These are phyloP conservation scores for Phlebiopsis gigantea DNA, from an alignment of 768 basidiomycete species.

Conservation along the genomic window DNA sequence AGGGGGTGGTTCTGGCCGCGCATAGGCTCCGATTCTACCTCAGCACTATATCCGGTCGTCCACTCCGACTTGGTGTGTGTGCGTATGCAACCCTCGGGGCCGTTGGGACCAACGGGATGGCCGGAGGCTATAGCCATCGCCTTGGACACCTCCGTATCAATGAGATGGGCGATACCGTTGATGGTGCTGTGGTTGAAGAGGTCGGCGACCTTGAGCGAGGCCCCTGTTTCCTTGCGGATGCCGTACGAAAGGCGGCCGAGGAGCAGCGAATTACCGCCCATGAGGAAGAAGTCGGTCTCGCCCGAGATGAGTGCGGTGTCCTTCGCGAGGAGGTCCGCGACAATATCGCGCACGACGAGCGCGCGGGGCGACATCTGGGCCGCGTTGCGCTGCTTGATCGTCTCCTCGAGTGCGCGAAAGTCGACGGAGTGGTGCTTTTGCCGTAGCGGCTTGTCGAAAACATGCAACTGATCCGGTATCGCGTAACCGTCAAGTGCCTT, in stretches of 20 bases:
- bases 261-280: constrained; percentile 46
- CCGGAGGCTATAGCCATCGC: constrained; percentile 15
- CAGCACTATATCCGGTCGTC: neutral
- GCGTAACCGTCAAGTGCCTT: constrained; percentile 33
- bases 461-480: constrained; percentile 32
- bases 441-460: constrained; percentile 23
- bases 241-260: constrained; percentile 41
- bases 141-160: constrained; percentile 23
- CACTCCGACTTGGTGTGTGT: constrained; percentile 6
- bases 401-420: constrained; percentile 33
- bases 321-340: constrained; percentile 18
- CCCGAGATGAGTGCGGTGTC: constrained; percentile 18
- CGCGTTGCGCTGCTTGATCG: constrained; percentile 15
- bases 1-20: constrained; percentile 27
- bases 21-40: neutral
- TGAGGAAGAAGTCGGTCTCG: constrained; percentile 21
- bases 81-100: neutral
- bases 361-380: constrained; percentile 14
- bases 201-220: constrained; percentile 31
- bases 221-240: constrained; percentile 35
- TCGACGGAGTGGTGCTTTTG: constrained; percentile 18
- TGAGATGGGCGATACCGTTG: constrained; percentile 34
- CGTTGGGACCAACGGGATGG: neutral
- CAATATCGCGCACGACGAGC: constrained; percentile 17
- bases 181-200: constrained; percentile 40